Conservation (phyloP, 805 yeast genomes). For the Maudiozyma turicensis region DNA sequence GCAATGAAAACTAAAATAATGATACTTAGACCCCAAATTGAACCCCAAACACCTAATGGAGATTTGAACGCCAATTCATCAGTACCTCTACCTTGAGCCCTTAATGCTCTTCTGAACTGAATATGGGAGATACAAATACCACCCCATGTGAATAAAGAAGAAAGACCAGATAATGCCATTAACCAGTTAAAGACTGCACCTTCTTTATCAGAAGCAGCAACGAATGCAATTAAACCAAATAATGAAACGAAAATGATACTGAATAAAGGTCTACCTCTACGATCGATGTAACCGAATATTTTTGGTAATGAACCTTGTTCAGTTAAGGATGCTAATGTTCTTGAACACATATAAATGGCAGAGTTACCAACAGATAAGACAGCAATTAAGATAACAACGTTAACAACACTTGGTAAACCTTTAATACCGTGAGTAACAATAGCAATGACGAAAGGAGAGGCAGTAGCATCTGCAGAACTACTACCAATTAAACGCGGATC, state of each 20-base stretch:
- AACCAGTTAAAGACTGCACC: constrained; percentile 56
- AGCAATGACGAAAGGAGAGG: constrained; percentile 75
- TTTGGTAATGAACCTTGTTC: constrained; percentile 56
- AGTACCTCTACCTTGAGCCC: constrained; percentile 54
- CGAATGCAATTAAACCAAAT: constrained; percentile 51
- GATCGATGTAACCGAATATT: constrained; percentile 50
- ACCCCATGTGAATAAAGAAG: constrained; percentile 56
- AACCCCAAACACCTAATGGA: constrained; percentile 60
- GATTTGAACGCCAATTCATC: constrained; percentile 61
- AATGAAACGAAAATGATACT: constrained; percentile 42
- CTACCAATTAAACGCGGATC: constrained; percentile 38
- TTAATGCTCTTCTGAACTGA: constrained; percentile 55
- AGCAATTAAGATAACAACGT: constrained; percentile 58
- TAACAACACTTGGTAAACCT: constrained; percentile 56
- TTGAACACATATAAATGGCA: constrained; percentile 59
- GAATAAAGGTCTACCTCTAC: constrained; percentile 57
- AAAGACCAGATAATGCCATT: constrained; percentile 52
- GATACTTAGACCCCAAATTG: constrained; percentile 49
- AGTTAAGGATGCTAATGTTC: constrained; percentile 54
- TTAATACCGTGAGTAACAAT: constrained; percentile 51
- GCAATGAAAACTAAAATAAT: constrained; percentile 55
- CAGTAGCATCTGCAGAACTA: constrained; percentile 46
- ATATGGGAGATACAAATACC: constrained; percentile 51
- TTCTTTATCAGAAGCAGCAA: constrained; percentile 44
- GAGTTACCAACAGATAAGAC: constrained; percentile 66